Percentiles rank a stretch among this genome's conserved stretches.
Conservation (phyloP, 495 filamentous ascomycete genomes). For the Penicillium bovifimosum region DNA sequence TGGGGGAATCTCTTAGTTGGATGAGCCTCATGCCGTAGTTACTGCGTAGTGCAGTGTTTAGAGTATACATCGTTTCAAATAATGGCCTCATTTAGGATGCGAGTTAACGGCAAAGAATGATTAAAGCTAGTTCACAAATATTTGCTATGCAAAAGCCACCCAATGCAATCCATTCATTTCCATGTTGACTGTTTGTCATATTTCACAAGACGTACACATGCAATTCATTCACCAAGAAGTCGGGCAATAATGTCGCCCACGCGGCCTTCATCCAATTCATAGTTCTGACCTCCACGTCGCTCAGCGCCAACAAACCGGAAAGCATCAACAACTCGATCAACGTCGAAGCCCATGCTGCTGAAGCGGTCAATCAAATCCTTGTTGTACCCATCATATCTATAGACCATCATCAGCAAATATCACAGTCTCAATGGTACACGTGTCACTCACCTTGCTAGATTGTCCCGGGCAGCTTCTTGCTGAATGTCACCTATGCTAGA, state of each 20-base stretch:
- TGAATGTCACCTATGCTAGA: constrained; percentile 41
- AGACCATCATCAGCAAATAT: constrained; percentile 6
- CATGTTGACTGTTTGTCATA: neutral
- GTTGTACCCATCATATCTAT: constrained; percentile 85
- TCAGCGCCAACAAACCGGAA: constrained; percentile 81
- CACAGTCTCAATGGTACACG: neutral
- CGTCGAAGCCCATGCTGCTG: constrained; percentile 86
- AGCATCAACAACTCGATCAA: constrained; percentile 79
- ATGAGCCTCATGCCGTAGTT: too few species aligned
- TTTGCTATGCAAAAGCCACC: neutral
- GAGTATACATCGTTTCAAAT: neutral
- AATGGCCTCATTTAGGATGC: neutral
- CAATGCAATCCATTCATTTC: constrained; percentile 2
- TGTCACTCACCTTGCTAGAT: constrained; percentile 38
- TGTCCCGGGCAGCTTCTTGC: constrained; percentile 36
- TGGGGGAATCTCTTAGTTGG: too few species aligned
- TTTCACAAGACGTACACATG: constrained; percentile 13
- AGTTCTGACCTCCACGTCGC: constrained; percentile 67
- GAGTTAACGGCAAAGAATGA: too few species aligned
- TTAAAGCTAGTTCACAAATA: neutral
- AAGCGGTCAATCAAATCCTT: constrained; percentile 84
- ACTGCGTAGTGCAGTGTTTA: too few species aligned
- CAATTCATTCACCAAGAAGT: constrained; percentile 67
- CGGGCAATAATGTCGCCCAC: constrained; percentile 86
- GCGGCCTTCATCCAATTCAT: constrained; percentile 77